Conservation (phyloP, 2,329 filamentous ascomycete species). For the Botrytis galanthina region DNA sequence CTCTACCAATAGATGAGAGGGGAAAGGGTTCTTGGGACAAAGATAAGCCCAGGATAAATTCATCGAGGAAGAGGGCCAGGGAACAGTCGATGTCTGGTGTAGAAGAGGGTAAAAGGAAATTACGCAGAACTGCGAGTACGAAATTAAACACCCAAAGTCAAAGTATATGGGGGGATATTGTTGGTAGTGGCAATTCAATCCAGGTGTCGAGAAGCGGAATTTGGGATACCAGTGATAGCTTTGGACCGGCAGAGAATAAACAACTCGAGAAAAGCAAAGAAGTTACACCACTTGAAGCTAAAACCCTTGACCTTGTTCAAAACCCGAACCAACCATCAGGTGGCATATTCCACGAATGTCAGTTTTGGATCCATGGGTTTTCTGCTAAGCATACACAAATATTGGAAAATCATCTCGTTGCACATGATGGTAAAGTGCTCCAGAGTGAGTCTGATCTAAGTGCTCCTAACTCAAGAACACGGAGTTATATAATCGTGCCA, state of each 20-base stretch:
- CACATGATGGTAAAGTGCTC: slow-evolving; percentile 39
- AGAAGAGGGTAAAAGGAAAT: slow-evolving; percentile 69
- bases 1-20: slow-evolving; percentile 65
- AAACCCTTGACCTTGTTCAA: slow-evolving; percentile 21
- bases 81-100: slow-evolving; percentile 46
- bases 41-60: slow-evolving; percentile 46
- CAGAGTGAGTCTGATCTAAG: slow-evolving; percentile 28
- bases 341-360: slow-evolving; percentile 45
- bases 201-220: slow-evolving; percentile 35
- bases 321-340: slow-evolving; percentile 23
- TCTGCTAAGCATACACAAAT: slow-evolving; percentile 41
- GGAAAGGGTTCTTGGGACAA: slow-evolving; percentile 75
- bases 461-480: slow-evolving; percentile 17
- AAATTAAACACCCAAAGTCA: slow-evolving; percentile 78
- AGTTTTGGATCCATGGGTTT: slow-evolving; percentile 46
- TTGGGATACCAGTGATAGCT: slow-evolving; percentile 30
- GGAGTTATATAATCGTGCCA: slow-evolving; percentile 45
- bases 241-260: background rate
- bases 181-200: slow-evolving; percentile 47
- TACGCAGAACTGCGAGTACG: slow-evolving; percentile 83
- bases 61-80: slow-evolving; percentile 59
- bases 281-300: background rate
- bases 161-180: slow-evolving; percentile 87
- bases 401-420: slow-evolving; percentile 39
- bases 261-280: slow-evolving; percentile 4